These are phyloP conservation scores for Talaromyces islandicus DNA, from an alignment of 2,329 filamentous ascomycete species.

Conservation along the genomic window DNA sequence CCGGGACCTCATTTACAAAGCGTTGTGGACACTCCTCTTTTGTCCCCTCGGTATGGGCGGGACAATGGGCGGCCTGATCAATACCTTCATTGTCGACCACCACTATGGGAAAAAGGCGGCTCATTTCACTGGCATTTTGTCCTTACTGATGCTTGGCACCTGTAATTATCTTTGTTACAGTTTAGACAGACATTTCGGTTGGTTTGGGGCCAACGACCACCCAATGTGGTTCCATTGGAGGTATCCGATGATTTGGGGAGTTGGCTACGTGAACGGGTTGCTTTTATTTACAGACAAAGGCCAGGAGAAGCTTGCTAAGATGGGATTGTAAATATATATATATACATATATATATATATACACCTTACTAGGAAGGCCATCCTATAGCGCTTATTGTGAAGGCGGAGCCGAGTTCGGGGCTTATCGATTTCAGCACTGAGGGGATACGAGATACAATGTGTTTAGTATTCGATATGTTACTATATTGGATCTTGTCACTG, in stretches of 20 bases:
- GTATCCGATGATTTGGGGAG: not conserved
- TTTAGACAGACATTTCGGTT: not conserved
- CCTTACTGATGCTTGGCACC: conserved; percentile 10
- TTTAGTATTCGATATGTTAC: no score
- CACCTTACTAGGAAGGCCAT: no score
- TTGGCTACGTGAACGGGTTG: not conserved
- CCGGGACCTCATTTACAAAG: not conserved
- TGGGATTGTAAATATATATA: not conserved
- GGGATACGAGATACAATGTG: no score
- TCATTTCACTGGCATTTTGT: conserved; percentile 10
- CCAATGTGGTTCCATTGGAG: not conserved
- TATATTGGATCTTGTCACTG: no score
- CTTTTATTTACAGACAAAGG: not conserved
- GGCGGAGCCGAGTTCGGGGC: no score
- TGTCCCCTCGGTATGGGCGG: no score
- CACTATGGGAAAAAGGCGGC: conserved; percentile 13
- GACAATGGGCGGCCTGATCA: not conserved
- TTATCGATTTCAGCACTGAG: no score
- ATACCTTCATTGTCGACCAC: conserved; percentile 13
- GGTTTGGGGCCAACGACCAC: not conserved
- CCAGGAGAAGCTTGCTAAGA: not conserved
- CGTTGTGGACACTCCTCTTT: not conserved
- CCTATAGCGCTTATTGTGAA: no score
- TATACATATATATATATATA: no score
- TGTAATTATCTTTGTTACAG: conserved; percentile 10